Evolutionary conservation across 148 eudicot species (phyloP), one percentile per base, ranked within the genome.

Genomic region (Chenopodium quinoa): DNA sequence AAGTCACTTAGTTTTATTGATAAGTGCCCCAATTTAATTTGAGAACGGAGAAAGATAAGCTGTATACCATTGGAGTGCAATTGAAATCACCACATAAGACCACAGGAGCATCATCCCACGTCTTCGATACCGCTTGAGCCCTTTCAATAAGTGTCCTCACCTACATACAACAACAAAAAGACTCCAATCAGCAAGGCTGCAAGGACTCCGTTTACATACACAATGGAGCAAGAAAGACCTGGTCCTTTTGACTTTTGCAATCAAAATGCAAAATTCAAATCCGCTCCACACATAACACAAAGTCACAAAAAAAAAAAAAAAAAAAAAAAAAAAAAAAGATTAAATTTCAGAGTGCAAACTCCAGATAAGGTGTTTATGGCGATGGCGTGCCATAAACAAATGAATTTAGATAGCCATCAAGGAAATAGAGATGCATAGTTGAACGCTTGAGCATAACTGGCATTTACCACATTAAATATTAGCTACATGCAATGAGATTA

Each of bases 41-140:
- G 29, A 27, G 22, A 12, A 66, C 10, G 7, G 17, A 66, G 47
- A 80, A 56, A 22, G 50, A 46, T 32, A 68, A 63, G 81, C 22
- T 17, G 46, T 73, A 79, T 84, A 94, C 99, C 95, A 92, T 88
- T 44, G 99, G 99, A 50, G 93, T 91, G 83, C 90, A 89, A 87
- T 96, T 96, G 77, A 92, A 94, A 91, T 96, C 99, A 65, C 99
- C 99, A 84, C 97, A 96, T 66, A 96, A 79, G 79, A 96, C 90
- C 65, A 96, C 85, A 65, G 99, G 98, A 82, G 99, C 98, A 83
- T 90, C 91, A 86, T 91, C 91, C 99, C 99, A 96, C 79, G 80
- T 91, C 90, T 88, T 96, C 76, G 99, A 94, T 83, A 89, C 90
- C 64, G 88, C 94, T 81, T 92, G 83, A 78, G 98, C 95, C 85